These are phyloP conservation scores for Carex scoparia DNA, from an alignment of 176 grass and related monocot genomes.

Conservation along the genomic window DNA sequence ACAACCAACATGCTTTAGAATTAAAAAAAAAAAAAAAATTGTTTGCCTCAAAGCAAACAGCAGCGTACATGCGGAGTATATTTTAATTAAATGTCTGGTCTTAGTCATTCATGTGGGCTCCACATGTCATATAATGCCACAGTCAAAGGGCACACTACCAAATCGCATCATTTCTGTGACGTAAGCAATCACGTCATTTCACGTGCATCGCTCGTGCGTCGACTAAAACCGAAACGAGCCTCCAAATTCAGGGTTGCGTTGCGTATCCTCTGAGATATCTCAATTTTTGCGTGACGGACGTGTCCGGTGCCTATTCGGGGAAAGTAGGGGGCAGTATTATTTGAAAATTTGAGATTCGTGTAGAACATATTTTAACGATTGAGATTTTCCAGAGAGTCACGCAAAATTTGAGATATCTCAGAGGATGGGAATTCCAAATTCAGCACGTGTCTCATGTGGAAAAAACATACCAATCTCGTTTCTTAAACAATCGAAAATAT, in stretches of 20 bases:
- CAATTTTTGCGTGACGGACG: no score
- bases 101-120: neutral
- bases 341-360: no score
- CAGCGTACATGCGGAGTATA: neutral
- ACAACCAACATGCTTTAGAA: neutral
- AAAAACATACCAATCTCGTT: neutral
- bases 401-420: no score
- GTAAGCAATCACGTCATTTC: neutral
- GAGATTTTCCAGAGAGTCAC: no score
- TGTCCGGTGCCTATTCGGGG: no score
- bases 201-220: neutral
- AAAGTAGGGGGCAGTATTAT: no score
- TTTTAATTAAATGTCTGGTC: neutral
- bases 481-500: neutral
- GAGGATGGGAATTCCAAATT: neutral
- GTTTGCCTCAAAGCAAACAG: neutral
- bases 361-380: no score
- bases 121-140: neutral
- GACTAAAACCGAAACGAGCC: neutral
- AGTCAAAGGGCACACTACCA: neutral
- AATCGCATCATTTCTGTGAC: neutral
- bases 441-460: neutral
- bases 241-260: neutral
- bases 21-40: neutral
- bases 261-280: no score